Evolutionary conservation across 2,329 filamentous ascomycete genomes (phyloP), one percentile per base, ranked within the genome.

Genomic region (Diaporthe humulicola): DNA sequence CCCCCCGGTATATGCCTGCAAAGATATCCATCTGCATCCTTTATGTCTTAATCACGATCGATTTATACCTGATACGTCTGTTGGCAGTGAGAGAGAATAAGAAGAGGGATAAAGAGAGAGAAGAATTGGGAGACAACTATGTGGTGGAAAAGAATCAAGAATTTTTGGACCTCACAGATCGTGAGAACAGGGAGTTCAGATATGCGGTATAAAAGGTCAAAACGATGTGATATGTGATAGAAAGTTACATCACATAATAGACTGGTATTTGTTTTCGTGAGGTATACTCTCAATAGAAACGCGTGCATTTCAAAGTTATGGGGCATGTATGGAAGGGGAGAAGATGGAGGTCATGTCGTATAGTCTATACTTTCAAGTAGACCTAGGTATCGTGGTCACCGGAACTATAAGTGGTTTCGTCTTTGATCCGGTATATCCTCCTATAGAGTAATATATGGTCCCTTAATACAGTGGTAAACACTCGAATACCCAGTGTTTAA

Each of bases 131-230:
- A 15, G 40, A 64, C 25, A 64, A 30, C 25, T 45, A 45, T 33
- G 60, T 76, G 5, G 73, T 78, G 10, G 80, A 82, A 56, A 77
- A 83, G 57, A 82, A 83, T 56, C 80, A 82, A 57, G 81, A 83
- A 69, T 83, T 83, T 48, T 74, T 80, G 42, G 69, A 71, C 17
- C 40, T 71, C n/a, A 64, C 60, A 15, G 60, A 64, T 30, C 60
- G 60, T 19, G 60, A 64, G 60, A 64, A 64, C 9, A 64, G 17
- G 40, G 60, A 64, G 19, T 48, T 64, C 25, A 64, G 60, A 33
- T 48, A 64, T 45, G 60, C 36, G 1, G 22, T 60, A 17, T 60
- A 60, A 14, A 15, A 12, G 36, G n/a, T 12, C 22, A 60, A 12
- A n/a, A 28, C 12, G 56, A 15, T 4, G 4, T 25, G 22, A 40